Percentiles rank a stretch among this genome's conserved stretches.
phyloP scores from a whole-genome alignment of 148 eudicot species.

The Fagopyrum esculentum region DNA sequence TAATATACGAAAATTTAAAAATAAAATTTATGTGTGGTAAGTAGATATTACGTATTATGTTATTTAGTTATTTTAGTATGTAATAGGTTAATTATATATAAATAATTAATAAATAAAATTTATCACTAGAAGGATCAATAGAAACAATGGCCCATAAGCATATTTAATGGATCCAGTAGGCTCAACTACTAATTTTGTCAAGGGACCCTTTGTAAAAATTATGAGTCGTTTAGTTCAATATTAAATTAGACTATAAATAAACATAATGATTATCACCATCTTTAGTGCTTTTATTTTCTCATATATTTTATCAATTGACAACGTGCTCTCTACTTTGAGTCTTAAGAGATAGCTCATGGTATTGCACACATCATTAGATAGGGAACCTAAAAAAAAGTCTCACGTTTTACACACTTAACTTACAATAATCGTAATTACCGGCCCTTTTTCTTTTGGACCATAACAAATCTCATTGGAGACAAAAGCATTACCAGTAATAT shows the following conservation, averaged over 20 bases:
- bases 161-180: too few species aligned
- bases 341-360: background rate
- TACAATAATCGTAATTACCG: background rate
- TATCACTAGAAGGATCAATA: too few species aligned
- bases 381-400: background rate
- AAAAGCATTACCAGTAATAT: background rate
- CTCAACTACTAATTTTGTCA: background rate
- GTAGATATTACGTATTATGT: too few species aligned
- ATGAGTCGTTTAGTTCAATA: too few species aligned
- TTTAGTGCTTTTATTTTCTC: background rate
- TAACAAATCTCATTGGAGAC: background rate
- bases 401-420: slow-evolving; percentile 10
- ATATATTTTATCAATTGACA: background rate
- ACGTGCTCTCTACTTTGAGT: background rate
- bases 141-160: too few species aligned
- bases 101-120: too few species aligned
- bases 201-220: background rate
- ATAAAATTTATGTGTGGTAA: too few species aligned
- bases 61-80: too few species aligned
- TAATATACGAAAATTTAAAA: too few species aligned
- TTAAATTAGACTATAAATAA: background rate
- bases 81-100: too few species aligned
- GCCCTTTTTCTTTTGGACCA: slow-evolving; percentile 4
- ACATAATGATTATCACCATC: background rate
- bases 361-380: background rate